Percentiles rank a stretch among this genome's conserved stretches.
Evolutionary conservation across 768 basidiomycete genomes (phyloP).

Genomic region (Mycena galericulata): DNA sequence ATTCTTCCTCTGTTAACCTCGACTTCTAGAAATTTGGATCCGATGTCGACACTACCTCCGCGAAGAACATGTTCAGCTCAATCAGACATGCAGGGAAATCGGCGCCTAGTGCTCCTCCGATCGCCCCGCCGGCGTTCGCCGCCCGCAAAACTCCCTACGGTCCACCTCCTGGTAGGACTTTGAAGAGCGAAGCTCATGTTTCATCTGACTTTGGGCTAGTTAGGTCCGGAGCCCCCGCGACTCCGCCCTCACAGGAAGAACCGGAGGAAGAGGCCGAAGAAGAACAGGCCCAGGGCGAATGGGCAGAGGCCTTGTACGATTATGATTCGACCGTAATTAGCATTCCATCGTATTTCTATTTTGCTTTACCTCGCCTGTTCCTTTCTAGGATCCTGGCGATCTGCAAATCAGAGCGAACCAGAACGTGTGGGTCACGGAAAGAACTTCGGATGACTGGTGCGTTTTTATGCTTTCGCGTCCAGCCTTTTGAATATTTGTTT

Average conservation of each 20-base stretch:
- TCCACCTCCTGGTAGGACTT: constrained; percentile 61
- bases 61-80: constrained; percentile 60
- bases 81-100: constrained; percentile 56
- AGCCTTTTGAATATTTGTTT: constrained; percentile 5
- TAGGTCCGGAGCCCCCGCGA: constrained; percentile 42
- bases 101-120: constrained; percentile 49
- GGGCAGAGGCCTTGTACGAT: constrained; percentile 85
- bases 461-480: constrained; percentile 38
- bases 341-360: background rate
- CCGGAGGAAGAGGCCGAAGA: constrained; percentile 52
- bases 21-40: constrained; percentile 64
- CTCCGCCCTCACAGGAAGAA: constrained; percentile 48
- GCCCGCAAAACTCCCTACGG: constrained; percentile 58
- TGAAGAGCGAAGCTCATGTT: too few relatives aligned
- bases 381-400: constrained; percentile 74
- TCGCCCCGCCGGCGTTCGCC: constrained; percentile 53
- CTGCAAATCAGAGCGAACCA: constrained; percentile 67
- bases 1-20: background rate
- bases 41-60: constrained; percentile 67
- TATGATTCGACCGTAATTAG: constrained; percentile 69
- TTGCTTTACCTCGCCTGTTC: constrained; percentile 7
- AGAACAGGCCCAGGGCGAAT: constrained; percentile 64
- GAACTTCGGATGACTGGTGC: constrained; percentile 82
- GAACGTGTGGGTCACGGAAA: constrained; percentile 72
- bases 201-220: too few relatives aligned